phyloP scores from a whole-genome alignment of 139 green algal species.

The Coelastrella sp. region DNA sequence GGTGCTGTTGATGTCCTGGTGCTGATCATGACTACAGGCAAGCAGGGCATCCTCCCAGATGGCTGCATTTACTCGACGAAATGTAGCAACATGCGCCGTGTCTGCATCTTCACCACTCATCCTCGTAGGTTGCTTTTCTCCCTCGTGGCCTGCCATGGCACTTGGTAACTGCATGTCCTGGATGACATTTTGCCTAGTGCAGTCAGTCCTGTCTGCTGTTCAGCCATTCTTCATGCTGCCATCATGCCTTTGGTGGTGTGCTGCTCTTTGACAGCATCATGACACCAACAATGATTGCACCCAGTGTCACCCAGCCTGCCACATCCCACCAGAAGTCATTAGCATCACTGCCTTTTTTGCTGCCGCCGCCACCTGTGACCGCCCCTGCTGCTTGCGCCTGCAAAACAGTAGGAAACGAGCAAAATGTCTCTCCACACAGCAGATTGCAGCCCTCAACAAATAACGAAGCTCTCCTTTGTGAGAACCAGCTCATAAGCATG shows the following conservation, averaged over 20 bases:
- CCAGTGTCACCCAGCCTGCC: conserved; percentile 83
- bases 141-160: no score
- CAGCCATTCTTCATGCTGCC: neutral
- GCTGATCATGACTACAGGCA: no score
- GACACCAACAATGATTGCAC: conserved; percentile 58
- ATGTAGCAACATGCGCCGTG: no score
- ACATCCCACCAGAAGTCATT: conserved; percentile 89
- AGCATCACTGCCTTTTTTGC: neutral
- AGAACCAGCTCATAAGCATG: no score
- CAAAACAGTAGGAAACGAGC: neutral
- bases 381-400: conserved; percentile 44
- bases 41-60: no score
- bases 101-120: no score
- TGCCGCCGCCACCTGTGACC: conserved; percentile 36
- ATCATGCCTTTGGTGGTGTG: conserved; percentile 38
- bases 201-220: neutral
- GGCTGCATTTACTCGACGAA: no score
- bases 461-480: neutral
- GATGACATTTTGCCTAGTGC: no score
- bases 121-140: no score
- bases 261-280: conserved; percentile 52
- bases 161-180: no score
- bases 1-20: no score
- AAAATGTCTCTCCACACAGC: neutral
- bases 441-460: neutral